These are phyloP conservation scores for Onygenales sp. DNA, from an alignment of 2,329 filamentous ascomycete species.

Conservation along the genomic window DNA sequence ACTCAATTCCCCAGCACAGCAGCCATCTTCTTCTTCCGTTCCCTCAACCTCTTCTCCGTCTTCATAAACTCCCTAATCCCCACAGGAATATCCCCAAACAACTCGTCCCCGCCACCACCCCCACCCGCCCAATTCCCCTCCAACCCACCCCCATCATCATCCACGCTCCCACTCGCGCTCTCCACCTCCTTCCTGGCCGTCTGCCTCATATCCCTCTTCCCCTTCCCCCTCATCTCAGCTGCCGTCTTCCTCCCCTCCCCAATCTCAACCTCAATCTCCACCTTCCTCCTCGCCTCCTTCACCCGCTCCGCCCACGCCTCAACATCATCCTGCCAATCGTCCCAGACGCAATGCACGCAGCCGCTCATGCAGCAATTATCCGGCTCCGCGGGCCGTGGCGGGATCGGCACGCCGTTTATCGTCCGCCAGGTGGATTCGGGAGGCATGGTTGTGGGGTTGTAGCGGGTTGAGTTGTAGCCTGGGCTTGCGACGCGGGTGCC, in stretches of 20 bases:
- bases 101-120: constrained; percentile 44
- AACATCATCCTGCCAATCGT: constrained; percentile 80
- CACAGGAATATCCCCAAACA: constrained; percentile 76
- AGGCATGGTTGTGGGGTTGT: constrained; percentile 45
- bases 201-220: constrained; percentile 25
- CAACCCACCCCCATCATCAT: constrained; percentile 70
- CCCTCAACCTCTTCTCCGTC: constrained; percentile 81
- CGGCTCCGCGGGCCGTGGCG: constrained; percentile 76
- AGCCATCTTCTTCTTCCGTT: constrained; percentile 61
- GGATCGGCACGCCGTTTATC: constrained; percentile 72
- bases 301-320: constrained; percentile 71
- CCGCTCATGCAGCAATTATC: constrained; percentile 99
- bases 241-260: constrained; percentile 20
- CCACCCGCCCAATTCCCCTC: constrained; percentile 53
- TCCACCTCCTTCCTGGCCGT: constrained; percentile 32
- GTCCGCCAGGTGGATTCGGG: constrained; percentile 47
- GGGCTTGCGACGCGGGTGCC: constrained; percentile 70
- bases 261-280: constrained; percentile 12
- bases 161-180: constrained; percentile 54
- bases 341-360: constrained; percentile 97
- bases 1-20: constrained; percentile 24
- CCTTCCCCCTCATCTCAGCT: constrained; percentile 20
- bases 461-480: constrained; percentile 47
- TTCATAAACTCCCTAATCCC: constrained; percentile 97
- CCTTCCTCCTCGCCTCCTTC: constrained; percentile 47